These are phyloP conservation scores for Starmerella scarabaei DNA, from an alignment of 805 yeast species.

Conservation along the genomic window DNA sequence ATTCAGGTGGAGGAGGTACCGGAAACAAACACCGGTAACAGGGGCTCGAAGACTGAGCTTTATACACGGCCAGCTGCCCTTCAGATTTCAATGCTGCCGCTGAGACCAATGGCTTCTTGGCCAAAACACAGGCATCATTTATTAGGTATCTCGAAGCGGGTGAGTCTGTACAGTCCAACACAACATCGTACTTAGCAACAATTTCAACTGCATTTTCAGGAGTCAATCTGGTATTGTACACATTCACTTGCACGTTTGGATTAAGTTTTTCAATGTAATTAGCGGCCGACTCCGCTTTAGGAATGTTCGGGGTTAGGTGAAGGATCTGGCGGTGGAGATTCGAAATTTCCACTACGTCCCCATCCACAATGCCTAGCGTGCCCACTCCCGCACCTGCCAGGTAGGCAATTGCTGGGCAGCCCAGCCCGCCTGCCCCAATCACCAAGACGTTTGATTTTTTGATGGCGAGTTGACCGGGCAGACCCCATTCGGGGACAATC, in stretches of 20 bases:
- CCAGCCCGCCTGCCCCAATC: constrained; percentile 94
- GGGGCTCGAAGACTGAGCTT: constrained; percentile 57
- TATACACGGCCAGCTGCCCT: constrained; percentile 73
- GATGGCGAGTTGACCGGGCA: constrained; percentile 42
- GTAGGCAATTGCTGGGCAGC: constrained; percentile 81
- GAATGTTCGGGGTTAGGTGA: constrained; percentile 60
- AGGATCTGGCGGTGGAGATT: constrained; percentile 83
- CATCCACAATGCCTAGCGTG: constrained; percentile 70
- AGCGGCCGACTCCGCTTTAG: constrained; percentile 72
- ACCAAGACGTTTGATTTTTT: constrained; percentile 53
- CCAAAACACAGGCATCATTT: constrained; percentile 65
- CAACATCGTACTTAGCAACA: constrained; percentile 52
- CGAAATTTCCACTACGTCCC: constrained; percentile 70
- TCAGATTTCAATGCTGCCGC: constrained; percentile 88
- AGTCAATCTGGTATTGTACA: constrained; percentile 29
- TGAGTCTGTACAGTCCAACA: constrained; percentile 89
- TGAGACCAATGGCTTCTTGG: constrained; percentile 62
- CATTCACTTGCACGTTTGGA: constrained; percentile 46
- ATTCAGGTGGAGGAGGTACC: constrained; percentile 70
- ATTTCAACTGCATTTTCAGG: constrained; percentile 50
- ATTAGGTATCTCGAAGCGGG: constrained; percentile 78
- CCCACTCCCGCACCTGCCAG: constrained; percentile 80
- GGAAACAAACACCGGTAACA: constrained; percentile 94
- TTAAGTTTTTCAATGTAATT: constrained; percentile 42
- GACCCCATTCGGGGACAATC: constrained; percentile 73